Base-by-base conservation (phyloP, 257 asterid species). In the Petunia secreta region DNA sequence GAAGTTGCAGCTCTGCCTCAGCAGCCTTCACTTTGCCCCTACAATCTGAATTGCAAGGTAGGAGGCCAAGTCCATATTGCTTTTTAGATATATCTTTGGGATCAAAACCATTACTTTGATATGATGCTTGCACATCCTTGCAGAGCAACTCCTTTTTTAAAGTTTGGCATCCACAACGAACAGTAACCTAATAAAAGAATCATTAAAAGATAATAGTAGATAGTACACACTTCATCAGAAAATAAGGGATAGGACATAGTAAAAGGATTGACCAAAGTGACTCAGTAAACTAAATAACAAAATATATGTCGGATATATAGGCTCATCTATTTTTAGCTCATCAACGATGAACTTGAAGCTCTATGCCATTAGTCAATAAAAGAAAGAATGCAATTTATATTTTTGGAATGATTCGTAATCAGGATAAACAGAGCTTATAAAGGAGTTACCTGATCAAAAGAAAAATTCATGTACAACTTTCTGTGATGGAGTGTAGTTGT, bases 61-160 rank as follows among this genome's bases (percentile, higher is more conserved):
- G 88, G 78, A 93, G 92, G 75, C 97, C 97, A 40, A 86, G 79
- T 67, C 97, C 99, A 74, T 81, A 93, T 81, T 90, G 93, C 84
- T 67, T 92, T 91, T 89, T 93, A 6, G 87, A 80, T 77, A 92
- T 69, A 84, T 87, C 93, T 91, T 89, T 91, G 68, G 93, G 92
- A 84, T 95, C 94, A 82, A 81, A 68, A 75, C 92, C 91, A 14
- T 81, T 59, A 64, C 63, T 84, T 15, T 76, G 80, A 78, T 95
- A 87, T 65, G 97, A 90, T 63, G 85, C 86, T 86, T 95, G 99
- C 48, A 93, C 98, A 25, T 92, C 94, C 75, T 86, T 87, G 82
- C 99, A 95, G 13, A 84, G 7, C 98, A 97, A 92, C 82, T 95
- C 98, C 80, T 87, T 92, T 83, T 95, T 95, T 75, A 95, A 64